A percentile compares a stretch with the other conserved stretches of the same genome.
These are phyloP conservation scores for Picea glauca DNA, from an alignment of 75 land plant species.

Conservation along the genomic window DNA sequence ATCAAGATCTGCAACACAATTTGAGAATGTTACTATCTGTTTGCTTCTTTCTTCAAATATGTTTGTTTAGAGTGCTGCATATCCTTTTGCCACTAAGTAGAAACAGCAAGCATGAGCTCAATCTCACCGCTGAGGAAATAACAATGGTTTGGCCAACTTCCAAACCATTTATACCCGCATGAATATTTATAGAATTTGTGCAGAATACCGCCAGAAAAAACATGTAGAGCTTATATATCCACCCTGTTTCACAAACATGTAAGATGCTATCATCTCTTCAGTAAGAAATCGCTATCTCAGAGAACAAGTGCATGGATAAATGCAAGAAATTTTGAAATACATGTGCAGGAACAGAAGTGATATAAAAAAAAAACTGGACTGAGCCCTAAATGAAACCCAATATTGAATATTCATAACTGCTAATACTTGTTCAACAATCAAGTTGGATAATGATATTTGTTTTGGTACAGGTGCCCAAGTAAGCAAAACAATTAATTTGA, in stretches of 20 bases:
- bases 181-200: slow-evolving; percentile 92
- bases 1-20: slow-evolving; percentile 66
- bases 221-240: slow-evolving; percentile 93
- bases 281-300: not conserved
- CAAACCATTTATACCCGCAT: slow-evolving; percentile 96
- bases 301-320: not conserved
- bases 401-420: not conserved
- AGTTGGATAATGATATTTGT: not conserved
- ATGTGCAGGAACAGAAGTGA: not conserved
- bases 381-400: not conserved
- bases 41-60: not conserved
- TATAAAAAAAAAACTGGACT: not conserved
- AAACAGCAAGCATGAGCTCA: not conserved
- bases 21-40: not conserved
- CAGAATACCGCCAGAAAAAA: slow-evolving; percentile 89
- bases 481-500: not conserved
- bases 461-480: not conserved
- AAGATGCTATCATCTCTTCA: not conserved
- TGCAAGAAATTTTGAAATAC: not conserved
- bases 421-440: not conserved
- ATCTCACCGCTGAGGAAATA: slow-evolving; percentile 86
- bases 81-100: not conserved
- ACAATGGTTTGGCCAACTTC: slow-evolving; percentile 97
- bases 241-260: slow-evolving; percentile 45
- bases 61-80: not conserved